Conservation (phyloP, 176 grass and related monocot genomes). For the Juncus effusus region DNA sequence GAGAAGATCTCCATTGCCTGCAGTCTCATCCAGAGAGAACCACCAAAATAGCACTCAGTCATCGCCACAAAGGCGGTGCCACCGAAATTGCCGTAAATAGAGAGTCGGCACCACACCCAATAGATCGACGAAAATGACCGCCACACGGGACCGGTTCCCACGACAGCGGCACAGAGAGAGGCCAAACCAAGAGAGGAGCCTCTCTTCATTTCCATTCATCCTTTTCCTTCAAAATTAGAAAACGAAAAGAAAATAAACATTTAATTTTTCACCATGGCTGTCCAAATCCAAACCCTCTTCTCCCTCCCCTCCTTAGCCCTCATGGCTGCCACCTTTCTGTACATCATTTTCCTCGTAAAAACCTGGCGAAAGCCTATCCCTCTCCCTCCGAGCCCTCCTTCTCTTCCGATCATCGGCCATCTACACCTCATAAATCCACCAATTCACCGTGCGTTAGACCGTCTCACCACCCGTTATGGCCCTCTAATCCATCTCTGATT, state of each 20-base stretch:
- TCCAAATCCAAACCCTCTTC: not conserved
- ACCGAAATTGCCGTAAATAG: no score
- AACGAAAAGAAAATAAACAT: not conserved
- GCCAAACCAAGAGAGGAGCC: no score
- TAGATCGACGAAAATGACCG: no score
- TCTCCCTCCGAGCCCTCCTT: constrained; percentile 38
- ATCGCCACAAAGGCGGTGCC: no score
- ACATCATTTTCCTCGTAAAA: not conserved
- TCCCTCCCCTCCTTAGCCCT: constrained; percentile 1
- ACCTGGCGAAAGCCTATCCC: not conserved
- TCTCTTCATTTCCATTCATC: not conserved
- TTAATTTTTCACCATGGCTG: no score
- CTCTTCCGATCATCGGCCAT: constrained; percentile 44
- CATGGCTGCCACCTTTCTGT: constrained; percentile 5
- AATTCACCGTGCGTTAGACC: constrained; percentile 42
- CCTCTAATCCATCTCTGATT: constrained; percentile 43
- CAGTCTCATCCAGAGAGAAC: no score
- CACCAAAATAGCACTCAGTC: no score
- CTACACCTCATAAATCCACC: constrained; percentile 41
- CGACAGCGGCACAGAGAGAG: no score
- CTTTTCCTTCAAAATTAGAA: not conserved
- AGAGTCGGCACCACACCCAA: no score
- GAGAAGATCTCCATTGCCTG: no score
- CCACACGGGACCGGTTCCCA: no score
- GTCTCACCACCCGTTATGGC: constrained; percentile 28